Conservation (phyloP, 441 rosid species). For the Croton laevigatus region DNA sequence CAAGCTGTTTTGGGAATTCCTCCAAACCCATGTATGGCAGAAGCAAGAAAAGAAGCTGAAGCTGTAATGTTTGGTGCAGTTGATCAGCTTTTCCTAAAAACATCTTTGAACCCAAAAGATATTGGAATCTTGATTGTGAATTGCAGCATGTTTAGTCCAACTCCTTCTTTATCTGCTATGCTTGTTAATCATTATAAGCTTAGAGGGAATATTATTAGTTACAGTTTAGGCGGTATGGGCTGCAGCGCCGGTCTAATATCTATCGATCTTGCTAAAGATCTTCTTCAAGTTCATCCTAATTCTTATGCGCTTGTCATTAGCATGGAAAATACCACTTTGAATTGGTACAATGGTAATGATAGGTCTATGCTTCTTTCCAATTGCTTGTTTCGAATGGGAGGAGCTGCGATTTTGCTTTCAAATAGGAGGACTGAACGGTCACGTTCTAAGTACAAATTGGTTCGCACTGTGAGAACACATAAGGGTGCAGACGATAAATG, state of each 20-base stretch:
- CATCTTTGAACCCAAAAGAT: conserved; percentile 53
- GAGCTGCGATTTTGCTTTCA: conserved; percentile 70
- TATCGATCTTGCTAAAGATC: conserved; percentile 61
- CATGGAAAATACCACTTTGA: conserved; percentile 73
- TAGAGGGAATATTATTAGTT: conserved; percentile 52
- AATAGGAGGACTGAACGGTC: conserved; percentile 48
- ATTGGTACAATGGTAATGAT: conserved; percentile 80
- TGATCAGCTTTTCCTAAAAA: conserved; percentile 56
- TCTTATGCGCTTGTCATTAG: conserved; percentile 68
- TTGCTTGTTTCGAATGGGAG: conserved; percentile 79
- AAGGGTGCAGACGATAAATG: conserved; percentile 68
- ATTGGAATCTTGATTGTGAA: conserved; percentile 70
- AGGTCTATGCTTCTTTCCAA: conserved; percentile 75
- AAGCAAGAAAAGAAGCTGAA: conserved; percentile 68
- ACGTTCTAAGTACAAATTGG: conserved; percentile 56
- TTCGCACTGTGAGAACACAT: conserved; percentile 64
- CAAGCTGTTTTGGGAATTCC: conserved; percentile 54
- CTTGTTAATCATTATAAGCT: conserved; percentile 73
- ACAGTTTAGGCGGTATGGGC: conserved; percentile 83
- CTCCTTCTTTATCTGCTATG: conserved; percentile 79
- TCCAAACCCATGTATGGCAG: conserved; percentile 59
- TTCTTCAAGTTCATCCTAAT: conserved; percentile 66
- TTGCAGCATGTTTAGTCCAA: conserved; percentile 77
- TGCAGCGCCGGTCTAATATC: conserved; percentile 82
- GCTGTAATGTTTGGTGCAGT: conserved; percentile 65